Percentiles rank a stretch among this genome's conserved stretches.
phyloP scores from a whole-genome alignment of 495 filamentous ascomycete genomes.

The Xylaria telfairii region DNA sequence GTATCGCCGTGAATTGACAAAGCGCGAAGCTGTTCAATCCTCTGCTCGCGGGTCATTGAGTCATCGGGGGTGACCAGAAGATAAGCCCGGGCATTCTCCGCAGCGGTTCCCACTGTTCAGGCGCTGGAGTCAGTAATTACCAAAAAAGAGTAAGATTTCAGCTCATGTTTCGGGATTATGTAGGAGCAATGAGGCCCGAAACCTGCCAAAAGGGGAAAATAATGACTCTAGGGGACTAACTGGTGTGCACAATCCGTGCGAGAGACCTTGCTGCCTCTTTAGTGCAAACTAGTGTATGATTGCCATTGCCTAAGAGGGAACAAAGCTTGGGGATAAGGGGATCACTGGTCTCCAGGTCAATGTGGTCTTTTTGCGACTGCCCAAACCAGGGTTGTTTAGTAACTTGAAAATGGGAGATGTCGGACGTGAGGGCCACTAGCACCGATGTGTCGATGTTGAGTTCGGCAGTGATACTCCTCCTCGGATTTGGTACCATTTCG shows the following conservation, averaged over 20 bases:
- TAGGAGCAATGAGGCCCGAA: too few relatives aligned
- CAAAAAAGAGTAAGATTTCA: too few relatives aligned
- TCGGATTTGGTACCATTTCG: slow-evolving; percentile 50
- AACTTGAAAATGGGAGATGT: slow-evolving; percentile 46
- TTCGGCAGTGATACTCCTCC: slow-evolving; percentile 35
- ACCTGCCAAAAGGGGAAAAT: too few relatives aligned
- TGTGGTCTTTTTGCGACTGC: slow-evolving; percentile 40
- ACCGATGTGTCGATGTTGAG: slow-evolving; percentile 52
- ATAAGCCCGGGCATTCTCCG: slow-evolving; percentile 44
- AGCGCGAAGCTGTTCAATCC: slow-evolving; percentile 31
- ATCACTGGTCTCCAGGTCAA: slow-evolving; percentile 39
- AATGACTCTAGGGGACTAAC: too few relatives aligned
- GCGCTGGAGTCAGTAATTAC: too few relatives aligned
- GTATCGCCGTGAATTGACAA: slow-evolving; percentile 37
- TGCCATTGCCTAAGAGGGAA: slow-evolving; percentile 35
- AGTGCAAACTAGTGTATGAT: slow-evolving; percentile 45
- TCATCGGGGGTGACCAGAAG: slow-evolving; percentile 38
- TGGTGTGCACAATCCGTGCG: slow-evolving; percentile 44
- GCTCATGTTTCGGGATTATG: too few relatives aligned
- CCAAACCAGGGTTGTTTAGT: slow-evolving; percentile 46
- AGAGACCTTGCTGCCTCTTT: slow-evolving; percentile 44
- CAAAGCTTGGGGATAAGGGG: slow-evolving; percentile 43
- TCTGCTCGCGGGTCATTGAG: slow-evolving; percentile 28
- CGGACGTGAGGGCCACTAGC: slow-evolving; percentile 49
- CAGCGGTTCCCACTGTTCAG: slow-evolving; percentile 44